These are phyloP conservation scores for Lathyrus sativus DNA, from an alignment of 306 rosid genomes.

Conservation along the genomic window DNA sequence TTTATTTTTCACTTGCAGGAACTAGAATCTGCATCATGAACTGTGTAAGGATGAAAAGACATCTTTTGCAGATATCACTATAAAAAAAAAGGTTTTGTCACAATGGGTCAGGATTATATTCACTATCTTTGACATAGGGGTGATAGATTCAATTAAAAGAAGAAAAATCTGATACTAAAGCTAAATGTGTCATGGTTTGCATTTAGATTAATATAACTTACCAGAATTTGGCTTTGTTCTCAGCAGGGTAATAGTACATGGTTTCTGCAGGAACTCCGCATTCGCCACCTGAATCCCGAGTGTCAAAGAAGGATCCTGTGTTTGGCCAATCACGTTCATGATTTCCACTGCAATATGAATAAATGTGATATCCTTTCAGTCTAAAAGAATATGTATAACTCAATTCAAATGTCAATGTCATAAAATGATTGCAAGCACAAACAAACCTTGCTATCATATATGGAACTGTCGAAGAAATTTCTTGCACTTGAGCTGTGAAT, in stretches of 20 bases:
- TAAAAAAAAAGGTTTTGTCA: no score
- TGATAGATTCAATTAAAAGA: no score
- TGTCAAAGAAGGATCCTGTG: conserved; percentile 66
- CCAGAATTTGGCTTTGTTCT: conserved; percentile 91
- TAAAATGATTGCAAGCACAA: conserved; percentile 24
- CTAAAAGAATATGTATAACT: neutral
- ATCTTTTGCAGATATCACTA: no score
- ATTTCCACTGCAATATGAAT: conserved; percentile 60
- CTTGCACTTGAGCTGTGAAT: conserved; percentile 85
- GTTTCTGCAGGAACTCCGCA: conserved; percentile 88
- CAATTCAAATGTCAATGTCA: neutral
- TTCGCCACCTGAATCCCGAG: conserved; percentile 87
- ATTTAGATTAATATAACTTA: no score
- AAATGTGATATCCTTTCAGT: neutral
- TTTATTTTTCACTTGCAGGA: no score
- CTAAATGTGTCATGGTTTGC: no score
- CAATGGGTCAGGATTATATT: no score
- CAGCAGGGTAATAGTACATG: conserved; percentile 81
- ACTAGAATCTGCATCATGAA: no score
- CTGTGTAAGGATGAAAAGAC: no score
- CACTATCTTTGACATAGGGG: no score
- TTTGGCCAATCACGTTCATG: conserved; percentile 91
- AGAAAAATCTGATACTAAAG: no score
- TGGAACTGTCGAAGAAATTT: conserved; percentile 72
- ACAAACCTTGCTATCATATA: conserved; percentile 89